These are phyloP conservation scores for Phlebopus sp. DNA, from an alignment of 1,284 basidiomycete species.

Conservation along the genomic window DNA sequence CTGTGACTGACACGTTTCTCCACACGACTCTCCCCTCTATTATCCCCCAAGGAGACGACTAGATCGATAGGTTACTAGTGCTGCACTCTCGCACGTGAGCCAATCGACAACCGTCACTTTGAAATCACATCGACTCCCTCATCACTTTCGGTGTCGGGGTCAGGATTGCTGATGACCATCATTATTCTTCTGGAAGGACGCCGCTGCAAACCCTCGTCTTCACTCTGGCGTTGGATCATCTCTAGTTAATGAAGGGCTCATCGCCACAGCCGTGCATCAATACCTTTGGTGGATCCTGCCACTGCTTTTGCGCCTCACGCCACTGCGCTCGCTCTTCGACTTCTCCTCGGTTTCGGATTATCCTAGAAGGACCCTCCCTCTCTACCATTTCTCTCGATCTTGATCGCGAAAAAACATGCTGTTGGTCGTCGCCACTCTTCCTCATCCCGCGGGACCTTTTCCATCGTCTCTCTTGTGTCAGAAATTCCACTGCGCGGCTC, in stretches of 20 bases:
- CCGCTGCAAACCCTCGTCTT: conserved; percentile 13
- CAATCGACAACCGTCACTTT: conserved; percentile 6
- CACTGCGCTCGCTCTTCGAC: conserved; percentile 9
- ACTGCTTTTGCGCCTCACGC: conserved; percentile 7
- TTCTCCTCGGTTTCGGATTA: conserved; percentile 13
- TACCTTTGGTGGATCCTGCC: conserved; percentile 21
- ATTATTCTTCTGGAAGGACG: conserved; percentile 23
- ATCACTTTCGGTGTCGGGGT: conserved; percentile 28
- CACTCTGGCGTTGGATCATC: conserved; percentile 13
- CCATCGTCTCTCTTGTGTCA: conserved; percentile 21
- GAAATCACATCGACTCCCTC: conserved; percentile 21
- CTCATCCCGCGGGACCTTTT: conserved; percentile 12
- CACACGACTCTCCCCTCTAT: no score
- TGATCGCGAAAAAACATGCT: conserved; percentile 22
- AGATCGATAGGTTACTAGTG: background rate
- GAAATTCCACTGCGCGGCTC: conserved; percentile 22
- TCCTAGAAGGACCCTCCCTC: conserved; percentile 24
- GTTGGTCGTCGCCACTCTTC: conserved; percentile 15
- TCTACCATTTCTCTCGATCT: conserved; percentile 26
- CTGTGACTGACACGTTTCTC: no score
- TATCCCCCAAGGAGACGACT: background rate
- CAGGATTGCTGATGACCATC: conserved; percentile 30
- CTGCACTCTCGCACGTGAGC: no score
- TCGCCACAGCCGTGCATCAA: background rate
- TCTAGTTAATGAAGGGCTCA: conserved; percentile 10